These are phyloP conservation scores for Thielaviopsis ethacetica DNA, from an alignment of 2,329 filamentous ascomycete genomes.

Conservation along the genomic window DNA sequence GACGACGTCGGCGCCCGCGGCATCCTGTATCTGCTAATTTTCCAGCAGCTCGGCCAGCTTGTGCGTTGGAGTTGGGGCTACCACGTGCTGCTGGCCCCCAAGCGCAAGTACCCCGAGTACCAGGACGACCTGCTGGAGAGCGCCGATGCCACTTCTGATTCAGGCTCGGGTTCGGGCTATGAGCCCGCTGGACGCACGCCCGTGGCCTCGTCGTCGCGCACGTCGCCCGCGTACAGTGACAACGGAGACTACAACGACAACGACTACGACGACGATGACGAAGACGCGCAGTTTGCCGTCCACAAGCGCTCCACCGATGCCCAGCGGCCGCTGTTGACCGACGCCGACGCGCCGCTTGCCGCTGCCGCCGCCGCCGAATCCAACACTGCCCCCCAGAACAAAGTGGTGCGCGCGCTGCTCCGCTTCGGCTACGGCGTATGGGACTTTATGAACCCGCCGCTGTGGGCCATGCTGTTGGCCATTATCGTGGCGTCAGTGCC, in stretches of 20 bases:
- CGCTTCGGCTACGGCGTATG: conserved; percentile 51
- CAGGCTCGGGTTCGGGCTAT: conserved; percentile 18
- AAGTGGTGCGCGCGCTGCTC: conserved; percentile 2
- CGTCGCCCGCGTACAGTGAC: conserved; percentile 32
- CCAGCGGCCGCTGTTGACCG: conserved; percentile 1
- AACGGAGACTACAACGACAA: conserved; percentile 31
- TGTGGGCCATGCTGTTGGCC: conserved; percentile 93
- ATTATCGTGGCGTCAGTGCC: conserved; percentile 83
- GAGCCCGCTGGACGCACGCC: conserved; percentile 41
- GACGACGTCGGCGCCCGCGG: conserved; percentile 86
- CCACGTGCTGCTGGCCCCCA: conserved; percentile 79
- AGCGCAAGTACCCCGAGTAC: conserved; percentile 54
- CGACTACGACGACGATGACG: conserved; percentile 27
- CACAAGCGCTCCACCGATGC: conserved; percentile 7
- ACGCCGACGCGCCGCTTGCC: not conserved
- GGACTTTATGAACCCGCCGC: conserved; percentile 95
- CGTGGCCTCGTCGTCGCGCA: conserved; percentile 30
- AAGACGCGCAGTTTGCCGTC: conserved; percentile 9
- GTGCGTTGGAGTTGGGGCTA: conserved; percentile 98
- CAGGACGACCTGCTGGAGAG: conserved; percentile 32
- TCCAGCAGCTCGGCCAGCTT: conserved; percentile 91
- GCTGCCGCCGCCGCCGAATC: not conserved
- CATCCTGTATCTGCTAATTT: conserved; percentile 89
- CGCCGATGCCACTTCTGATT: not conserved
- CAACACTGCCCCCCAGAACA: not conserved